Evolutionary conservation across 2,329 filamentous ascomycete species (phyloP), one percentile per base, ranked within the genome.

Genomic region (Colletotrichum sp.): DNA sequence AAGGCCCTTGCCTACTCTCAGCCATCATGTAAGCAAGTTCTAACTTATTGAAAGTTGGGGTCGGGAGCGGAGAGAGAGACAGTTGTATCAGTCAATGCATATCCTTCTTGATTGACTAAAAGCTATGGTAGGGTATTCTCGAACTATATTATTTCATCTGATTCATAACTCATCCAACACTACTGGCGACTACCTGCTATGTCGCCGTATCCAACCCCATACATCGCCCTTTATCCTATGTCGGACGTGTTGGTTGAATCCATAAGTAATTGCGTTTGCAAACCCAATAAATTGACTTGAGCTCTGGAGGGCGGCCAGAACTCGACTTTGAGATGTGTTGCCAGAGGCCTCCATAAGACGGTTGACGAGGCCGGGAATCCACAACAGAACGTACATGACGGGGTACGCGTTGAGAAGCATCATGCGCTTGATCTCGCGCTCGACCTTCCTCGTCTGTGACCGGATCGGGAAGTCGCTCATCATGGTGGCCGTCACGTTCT

Each of bases 381-480:
- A 85, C n/a, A 85, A 80, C 7, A 85, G 63, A 58, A 85, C 81
- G 78, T 84, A 85, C 48, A 80, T 80, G 60, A 84, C 81, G 1
- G 84, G 84, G 65, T 85, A 86, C 3, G 82, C 84, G 69, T 85
- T 84, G 66, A 86, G 78, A 9, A 85, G 77, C 24, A 86, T 79
- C 76, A 85, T 82, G 64, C 81, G 81, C 63, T 80, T 80, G 32
- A 83, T 78, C 72, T 81, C 79, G 58, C 72, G 78, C 76, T 80
- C 77, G 28, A 78, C 73, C 52, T 78, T 74, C n/a, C 72, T 78
- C 57, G 78, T 77, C 60, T 75, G 72, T 32, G 55, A 70, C 18
- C 76, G 78, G 30, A 78, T 71, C 24, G 78, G 79, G 52, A 80
- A 80, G 61, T 74, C 72, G 71, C 78, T 78, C 63, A 74, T 63